phyloP scores from a whole-genome alignment of 345 rosid genomes.

The Populus simonii region DNA sequence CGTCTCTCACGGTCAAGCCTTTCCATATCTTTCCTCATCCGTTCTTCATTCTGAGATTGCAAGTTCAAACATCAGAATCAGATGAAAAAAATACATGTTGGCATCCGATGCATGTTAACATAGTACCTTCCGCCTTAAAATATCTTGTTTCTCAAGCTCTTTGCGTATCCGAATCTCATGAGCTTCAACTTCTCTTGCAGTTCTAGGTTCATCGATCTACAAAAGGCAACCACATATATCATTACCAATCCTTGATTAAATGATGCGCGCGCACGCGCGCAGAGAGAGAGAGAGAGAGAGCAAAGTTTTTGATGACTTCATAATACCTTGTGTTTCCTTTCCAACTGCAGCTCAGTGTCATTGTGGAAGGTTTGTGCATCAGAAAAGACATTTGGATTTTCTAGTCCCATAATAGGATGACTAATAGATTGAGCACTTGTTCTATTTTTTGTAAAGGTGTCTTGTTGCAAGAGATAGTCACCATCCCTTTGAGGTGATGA shows the following conservation, averaged over 20 bases:
- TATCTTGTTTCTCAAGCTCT: slow-evolving; percentile 77
- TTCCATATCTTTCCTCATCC: slow-evolving; percentile 84
- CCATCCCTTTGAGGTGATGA: slow-evolving; percentile 59
- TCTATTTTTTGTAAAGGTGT: slow-evolving; percentile 42
- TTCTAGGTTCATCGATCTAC: slow-evolving; percentile 67
- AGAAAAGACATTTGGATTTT: slow-evolving; percentile 39
- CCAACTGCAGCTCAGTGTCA: slow-evolving; percentile 37
- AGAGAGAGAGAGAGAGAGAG: slow-evolving; percentile 1
- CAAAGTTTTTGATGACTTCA: neutral
- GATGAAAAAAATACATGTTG: neutral
- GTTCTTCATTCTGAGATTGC: slow-evolving; percentile 72
- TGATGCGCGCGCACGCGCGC: neutral
- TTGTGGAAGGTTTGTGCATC: slow-evolving; percentile 38
- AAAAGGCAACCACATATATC: slow-evolving; percentile 26
- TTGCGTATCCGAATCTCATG: slow-evolving; percentile 57
- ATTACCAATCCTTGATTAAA: slow-evolving; percentile 9
- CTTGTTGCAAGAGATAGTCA: slow-evolving; percentile 42
- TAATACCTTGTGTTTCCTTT: slow-evolving; percentile 60
- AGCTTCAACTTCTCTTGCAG: slow-evolving; percentile 66
- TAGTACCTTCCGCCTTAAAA: slow-evolving; percentile 67
- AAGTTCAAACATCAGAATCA: slow-evolving; percentile 24
- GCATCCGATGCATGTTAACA: neutral
- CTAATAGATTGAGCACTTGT: slow-evolving; percentile 31
- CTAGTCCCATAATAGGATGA: slow-evolving; percentile 36
- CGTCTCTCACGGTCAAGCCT: slow-evolving; percentile 89